These are phyloP conservation scores for Phytophthora sojae DNA, from an alignment of 352 stramenopile species.

Conservation along the genomic window DNA sequence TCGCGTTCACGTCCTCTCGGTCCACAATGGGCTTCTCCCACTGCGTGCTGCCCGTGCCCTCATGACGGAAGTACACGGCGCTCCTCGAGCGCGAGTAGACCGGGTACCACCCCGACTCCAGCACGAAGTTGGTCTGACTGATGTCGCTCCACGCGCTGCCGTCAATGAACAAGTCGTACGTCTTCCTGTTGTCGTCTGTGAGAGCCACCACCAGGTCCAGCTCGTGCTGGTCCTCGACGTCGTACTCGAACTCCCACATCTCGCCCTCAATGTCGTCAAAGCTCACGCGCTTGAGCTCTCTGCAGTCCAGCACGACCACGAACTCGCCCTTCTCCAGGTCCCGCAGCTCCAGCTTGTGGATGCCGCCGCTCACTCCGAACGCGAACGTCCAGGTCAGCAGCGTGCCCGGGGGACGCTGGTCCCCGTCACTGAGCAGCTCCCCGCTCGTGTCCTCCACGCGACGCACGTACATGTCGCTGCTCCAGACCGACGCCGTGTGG, in stretches of 20 bases:
- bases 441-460: constrained; percentile 65
- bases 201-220: constrained; percentile 72
- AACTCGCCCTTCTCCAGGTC: constrained; percentile 81
- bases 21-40: constrained; percentile 84
- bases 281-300: constrained; percentile 59
- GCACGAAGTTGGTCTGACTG: constrained; percentile 83
- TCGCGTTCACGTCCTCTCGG: constrained; percentile 48
- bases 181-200: constrained; percentile 65
- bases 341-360: constrained; percentile 82
- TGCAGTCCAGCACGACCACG: constrained; percentile 79
- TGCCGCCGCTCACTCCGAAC: constrained; percentile 74
- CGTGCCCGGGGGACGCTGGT: constrained; percentile 48
- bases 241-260: constrained; percentile 80
- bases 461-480: constrained; percentile 80
- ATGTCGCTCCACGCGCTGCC: constrained; percentile 77
- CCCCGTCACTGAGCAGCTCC: constrained; percentile 52
- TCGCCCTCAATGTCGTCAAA: constrained; percentile 76
- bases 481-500: constrained; percentile 67
- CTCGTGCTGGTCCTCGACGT: constrained; percentile 74
- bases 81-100: constrained; percentile 81
- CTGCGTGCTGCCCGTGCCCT: constrained; percentile 62
- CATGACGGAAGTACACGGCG: constrained; percentile 81
- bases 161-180: constrained; percentile 83
- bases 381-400: constrained; percentile 83
- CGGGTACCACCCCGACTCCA: constrained; percentile 78